Evolutionary conservation across 2,329 filamentous ascomycete species (phyloP).

Genomic region (Trichophyton benhamiae): DNA sequence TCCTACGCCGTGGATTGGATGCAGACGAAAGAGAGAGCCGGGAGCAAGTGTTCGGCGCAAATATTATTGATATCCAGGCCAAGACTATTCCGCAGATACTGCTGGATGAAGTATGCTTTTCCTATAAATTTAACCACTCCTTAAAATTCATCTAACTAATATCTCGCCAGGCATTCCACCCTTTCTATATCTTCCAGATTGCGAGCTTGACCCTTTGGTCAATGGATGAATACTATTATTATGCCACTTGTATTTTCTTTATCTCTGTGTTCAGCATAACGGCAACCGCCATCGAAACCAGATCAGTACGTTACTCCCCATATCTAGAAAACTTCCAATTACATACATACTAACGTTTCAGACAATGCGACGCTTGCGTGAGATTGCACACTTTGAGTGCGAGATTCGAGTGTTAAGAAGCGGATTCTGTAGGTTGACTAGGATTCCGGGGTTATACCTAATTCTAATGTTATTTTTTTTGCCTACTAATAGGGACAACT

Average conservation of each 20-base stretch:
- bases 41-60: constrained; percentile 76
- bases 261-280: constrained; percentile 90
- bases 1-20: constrained; percentile 68
- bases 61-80: constrained; percentile 84
- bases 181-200: constrained; percentile 96
- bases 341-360: constrained; percentile 23
- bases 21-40: constrained; percentile 75
- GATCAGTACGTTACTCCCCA: constrained; percentile 45
- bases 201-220: constrained; percentile 92
- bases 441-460: neutral
- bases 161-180: constrained; percentile 67
- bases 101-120: constrained; percentile 60
- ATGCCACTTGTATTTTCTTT: constrained; percentile 83
- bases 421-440: constrained; percentile 62
- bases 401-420: constrained; percentile 86
- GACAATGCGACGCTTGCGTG: constrained; percentile 80
- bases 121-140: neutral
- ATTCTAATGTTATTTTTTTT: constrained; percentile 6
- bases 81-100: constrained; percentile 74
- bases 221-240: constrained; percentile 93
- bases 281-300: constrained; percentile 80
- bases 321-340: neutral
- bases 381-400: constrained; percentile 90
- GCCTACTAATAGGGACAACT: constrained; percentile 54
- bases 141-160: neutral